phyloP scores from a whole-genome alignment of 2,329 filamentous ascomycete genomes.

The Diplodia corticola region DNA sequence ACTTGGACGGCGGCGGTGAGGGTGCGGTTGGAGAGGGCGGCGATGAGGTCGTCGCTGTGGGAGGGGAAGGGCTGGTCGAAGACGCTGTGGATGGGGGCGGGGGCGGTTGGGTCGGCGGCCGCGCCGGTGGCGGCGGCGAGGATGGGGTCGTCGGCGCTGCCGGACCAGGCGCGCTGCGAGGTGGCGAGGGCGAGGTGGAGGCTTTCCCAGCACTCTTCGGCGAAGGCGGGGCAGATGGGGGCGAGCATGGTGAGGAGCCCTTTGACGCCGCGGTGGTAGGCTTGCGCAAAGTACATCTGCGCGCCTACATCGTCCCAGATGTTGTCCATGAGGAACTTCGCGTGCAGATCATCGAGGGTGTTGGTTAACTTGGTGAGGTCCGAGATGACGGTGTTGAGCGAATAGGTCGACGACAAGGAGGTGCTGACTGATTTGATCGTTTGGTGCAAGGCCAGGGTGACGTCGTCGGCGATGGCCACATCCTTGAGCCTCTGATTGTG shows the following conservation, averaged over 20 bases:
- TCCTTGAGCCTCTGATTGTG: conserved; percentile 27
- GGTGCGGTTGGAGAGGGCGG: conserved; percentile 53
- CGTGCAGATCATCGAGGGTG: conserved; percentile 37
- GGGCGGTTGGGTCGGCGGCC: neutral
- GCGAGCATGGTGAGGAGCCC: conserved; percentile 71
- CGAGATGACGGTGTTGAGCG: conserved; percentile 80
- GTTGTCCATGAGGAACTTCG: conserved; percentile 41
- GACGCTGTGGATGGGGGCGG: conserved; percentile 35
- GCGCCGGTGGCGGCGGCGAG: conserved; percentile 23
- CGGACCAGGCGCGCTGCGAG: conserved; percentile 16
- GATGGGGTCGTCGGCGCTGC: neutral
- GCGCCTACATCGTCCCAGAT: conserved; percentile 41
- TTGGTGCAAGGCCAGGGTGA: conserved; percentile 68
- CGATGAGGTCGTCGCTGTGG: conserved; percentile 50
- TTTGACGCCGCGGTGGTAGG: conserved; percentile 33
- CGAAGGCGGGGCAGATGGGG: conserved; percentile 76
- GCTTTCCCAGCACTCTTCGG: conserved; percentile 76
- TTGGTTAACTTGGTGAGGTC: conserved; percentile 84
- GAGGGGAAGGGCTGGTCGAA: conserved; percentile 59
- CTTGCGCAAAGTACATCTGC: conserved; percentile 52
- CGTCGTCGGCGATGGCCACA: conserved; percentile 42
- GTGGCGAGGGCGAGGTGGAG: conserved; percentile 46
- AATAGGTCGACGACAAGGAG: conserved; percentile 70
- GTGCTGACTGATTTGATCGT: conserved; percentile 67
- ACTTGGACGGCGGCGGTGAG: conserved; percentile 69